Percentiles rank a stretch among this genome's conserved stretches.
Conservation (phyloP, 2,329 filamentous ascomycete genomes). For the Monilinia laxa region DNA sequence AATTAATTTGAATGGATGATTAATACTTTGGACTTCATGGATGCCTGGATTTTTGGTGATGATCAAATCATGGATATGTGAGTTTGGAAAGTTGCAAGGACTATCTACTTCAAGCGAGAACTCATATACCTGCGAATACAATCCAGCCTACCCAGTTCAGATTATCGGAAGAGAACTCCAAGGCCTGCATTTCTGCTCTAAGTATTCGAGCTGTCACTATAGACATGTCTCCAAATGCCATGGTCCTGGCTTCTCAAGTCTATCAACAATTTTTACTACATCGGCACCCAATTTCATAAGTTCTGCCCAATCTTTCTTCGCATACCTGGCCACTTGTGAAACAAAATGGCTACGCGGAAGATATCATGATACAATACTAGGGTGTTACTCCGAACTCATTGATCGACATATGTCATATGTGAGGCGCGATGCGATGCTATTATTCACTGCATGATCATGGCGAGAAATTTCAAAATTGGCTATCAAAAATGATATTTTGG, state of each 20-base stretch:
- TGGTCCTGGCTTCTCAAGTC: no score
- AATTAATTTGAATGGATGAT: conserved; percentile 1
- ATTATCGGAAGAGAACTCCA: background rate
- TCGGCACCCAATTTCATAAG: no score
- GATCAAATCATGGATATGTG: no score
- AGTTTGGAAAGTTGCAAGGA: background rate
- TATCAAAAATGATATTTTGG: conserved; percentile 1
- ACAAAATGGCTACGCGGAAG: no score
- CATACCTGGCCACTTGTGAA: no score
- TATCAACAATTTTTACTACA: no score
- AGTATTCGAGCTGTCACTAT: background rate
- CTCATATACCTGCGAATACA: background rate
- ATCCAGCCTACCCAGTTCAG: background rate
- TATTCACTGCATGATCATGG: background rate
- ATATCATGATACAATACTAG: no score
- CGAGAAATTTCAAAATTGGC: background rate
- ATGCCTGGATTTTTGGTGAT: background rate
- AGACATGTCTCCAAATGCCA: no score
- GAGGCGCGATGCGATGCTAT: no score
- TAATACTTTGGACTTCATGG: background rate
- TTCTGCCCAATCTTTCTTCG: no score
- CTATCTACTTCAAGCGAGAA: background rate
- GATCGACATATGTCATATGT: no score
- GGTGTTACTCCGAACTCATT: no score
- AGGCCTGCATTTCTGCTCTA: background rate